Percentiles rank a stretch among this genome's conserved stretches.
These are phyloP conservation scores for Mortierella sp. DNA, from an alignment of 371 early-diverging fungal species.

Conservation along the genomic window DNA sequence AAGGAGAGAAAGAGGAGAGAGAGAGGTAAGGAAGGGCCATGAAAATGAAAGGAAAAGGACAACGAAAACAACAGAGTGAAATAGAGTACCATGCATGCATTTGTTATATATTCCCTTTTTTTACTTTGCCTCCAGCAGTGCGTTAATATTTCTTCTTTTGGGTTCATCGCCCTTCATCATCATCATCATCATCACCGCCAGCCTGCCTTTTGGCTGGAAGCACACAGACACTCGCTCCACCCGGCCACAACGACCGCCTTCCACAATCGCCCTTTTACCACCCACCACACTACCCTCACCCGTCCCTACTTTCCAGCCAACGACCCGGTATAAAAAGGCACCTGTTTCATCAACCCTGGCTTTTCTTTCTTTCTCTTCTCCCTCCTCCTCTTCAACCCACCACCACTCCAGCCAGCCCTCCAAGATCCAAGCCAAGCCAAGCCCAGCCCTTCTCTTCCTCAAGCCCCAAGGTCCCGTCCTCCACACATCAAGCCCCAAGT, in stretches of 20 bases:
- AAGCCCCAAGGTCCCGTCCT: slow-evolving; percentile 8
- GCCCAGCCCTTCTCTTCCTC: not conserved
- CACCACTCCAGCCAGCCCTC: not conserved
- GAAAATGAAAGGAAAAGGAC: not conserved
- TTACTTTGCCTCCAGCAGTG: slow-evolving; percentile 9
- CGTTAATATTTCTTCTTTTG: slow-evolving; percentile 12
- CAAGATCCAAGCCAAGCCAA: slow-evolving; percentile 11
- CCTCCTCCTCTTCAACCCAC: slow-evolving; percentile 7
- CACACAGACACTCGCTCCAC: not conserved
- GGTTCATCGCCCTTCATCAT: not conserved
- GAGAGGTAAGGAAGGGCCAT: not conserved
- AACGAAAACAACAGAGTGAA: not conserved
- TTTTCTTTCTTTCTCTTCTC: not conserved
- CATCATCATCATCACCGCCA: not conserved
- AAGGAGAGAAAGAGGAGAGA: not conserved
- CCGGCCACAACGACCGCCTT: not conserved
- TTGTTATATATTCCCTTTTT: not conserved
- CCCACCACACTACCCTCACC: slow-evolving; percentile 10
- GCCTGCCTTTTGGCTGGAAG: not conserved
- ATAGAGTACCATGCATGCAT: not conserved
- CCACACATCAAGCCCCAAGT: not conserved
- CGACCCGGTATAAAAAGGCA: slow-evolving; percentile 5
- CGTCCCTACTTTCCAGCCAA: not conserved
- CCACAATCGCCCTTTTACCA: not conserved
- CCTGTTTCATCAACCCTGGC: not conserved